Conservation (phyloP, 169 alveolate genomes). For the Condylostoma magnum region DNA sequence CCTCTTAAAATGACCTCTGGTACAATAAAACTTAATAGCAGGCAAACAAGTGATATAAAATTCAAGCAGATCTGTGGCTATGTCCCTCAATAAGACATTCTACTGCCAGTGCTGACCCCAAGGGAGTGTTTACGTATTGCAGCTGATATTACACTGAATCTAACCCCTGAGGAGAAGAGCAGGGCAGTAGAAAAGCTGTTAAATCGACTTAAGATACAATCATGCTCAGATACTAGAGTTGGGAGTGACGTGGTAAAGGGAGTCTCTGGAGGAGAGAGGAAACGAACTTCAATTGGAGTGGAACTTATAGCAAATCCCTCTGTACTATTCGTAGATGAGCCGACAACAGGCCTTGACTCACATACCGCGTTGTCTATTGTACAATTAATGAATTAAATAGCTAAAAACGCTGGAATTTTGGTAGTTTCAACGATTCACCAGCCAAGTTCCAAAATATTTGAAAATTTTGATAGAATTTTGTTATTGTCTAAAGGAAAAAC, state of each 20-base stretch:
- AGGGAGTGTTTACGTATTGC: conserved; percentile 70
- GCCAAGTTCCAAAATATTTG: conserved; percentile 45
- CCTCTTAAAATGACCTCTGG: neutral
- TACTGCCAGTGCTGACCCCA: conserved; percentile 60
- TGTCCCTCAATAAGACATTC: conserved; percentile 73
- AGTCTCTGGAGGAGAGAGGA: conserved; percentile 91
- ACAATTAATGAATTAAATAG: conserved; percentile 58
- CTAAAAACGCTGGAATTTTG: conserved; percentile 64
- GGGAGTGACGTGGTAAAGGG: conserved; percentile 80
- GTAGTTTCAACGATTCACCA: conserved; percentile 75
- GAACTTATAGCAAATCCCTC: conserved; percentile 88
- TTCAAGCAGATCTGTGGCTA: conserved; percentile 38
- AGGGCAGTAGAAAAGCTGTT: conserved; percentile 32
- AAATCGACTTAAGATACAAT: conserved; percentile 39
- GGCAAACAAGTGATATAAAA: no score
- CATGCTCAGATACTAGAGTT: conserved; percentile 52
- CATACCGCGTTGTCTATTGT: conserved; percentile 73
- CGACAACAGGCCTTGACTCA: conserved; percentile 87
- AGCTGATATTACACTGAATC: no score
- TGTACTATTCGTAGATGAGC: conserved; percentile 86
- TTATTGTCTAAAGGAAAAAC: neutral
- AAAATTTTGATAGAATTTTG: neutral
- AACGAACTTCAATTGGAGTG: conserved; percentile 87
- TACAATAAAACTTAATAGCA: no score
- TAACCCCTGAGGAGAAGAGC: no score